Evolutionary conservation across 169 alveolate genomes (phyloP).

Genomic region (Theileria sp.): DNA sequence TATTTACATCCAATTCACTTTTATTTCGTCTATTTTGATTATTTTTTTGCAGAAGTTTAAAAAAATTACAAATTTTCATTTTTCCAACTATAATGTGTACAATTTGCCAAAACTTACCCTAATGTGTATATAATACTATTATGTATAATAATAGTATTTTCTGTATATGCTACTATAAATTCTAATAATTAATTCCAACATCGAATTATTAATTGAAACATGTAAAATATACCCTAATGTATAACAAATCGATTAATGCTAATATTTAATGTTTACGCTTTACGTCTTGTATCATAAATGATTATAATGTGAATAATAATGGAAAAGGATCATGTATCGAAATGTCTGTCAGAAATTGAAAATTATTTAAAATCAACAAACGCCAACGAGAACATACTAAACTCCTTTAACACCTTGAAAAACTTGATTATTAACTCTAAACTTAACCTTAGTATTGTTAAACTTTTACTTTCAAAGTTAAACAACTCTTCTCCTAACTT

Average conservation of each 20-base stretch:
- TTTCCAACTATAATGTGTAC: not conserved
- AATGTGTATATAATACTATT: not conserved
- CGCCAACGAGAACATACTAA: constrained; percentile 6
- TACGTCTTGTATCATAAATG: not conserved
- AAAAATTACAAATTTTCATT: not conserved
- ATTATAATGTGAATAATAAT: constrained; percentile 10
- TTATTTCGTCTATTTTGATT: not conserved
- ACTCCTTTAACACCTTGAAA: constrained; percentile 4
- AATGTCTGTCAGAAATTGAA: constrained; percentile 6
- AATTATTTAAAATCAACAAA: not conserved
- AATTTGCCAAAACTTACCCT: not conserved
- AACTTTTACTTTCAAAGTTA: not conserved
- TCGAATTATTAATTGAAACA: not conserved
- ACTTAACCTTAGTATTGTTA: not conserved
- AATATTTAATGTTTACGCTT: not conserved
- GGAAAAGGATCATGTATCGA: not conserved
- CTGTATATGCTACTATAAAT: not conserved
- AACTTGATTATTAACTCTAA: not conserved
- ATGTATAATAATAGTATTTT: not conserved
- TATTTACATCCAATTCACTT: not conserved
- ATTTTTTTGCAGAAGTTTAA: not conserved
- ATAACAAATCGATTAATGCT: not conserved
- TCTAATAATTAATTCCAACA: too few relatives aligned
- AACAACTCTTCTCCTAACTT: not conserved
- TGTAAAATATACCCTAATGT: not conserved